Conservation (phyloP, 805 yeast genomes). For the Candida sithepensis region DNA sequence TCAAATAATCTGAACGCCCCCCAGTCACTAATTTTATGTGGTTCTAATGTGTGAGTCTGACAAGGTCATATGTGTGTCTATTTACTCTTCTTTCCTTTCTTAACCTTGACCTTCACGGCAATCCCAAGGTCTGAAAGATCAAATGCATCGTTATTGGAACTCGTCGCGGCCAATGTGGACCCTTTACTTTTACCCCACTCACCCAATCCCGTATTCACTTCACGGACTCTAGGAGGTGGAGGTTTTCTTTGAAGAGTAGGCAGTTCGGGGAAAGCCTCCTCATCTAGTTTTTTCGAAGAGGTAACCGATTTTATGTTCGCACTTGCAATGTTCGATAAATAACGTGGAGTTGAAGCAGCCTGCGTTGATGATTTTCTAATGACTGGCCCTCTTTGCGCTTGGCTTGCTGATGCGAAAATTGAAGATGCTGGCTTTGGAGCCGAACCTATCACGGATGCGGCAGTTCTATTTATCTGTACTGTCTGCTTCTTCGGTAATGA, state of each 20-base stretch:
- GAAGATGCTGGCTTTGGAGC: neutral
- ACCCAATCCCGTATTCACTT: slow-evolving; percentile 31
- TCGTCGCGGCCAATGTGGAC: slow-evolving; percentile 1
- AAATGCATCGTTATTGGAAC: slow-evolving; percentile 13
- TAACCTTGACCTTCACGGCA: slow-evolving; percentile 23
- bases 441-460: slow-evolving; percentile 19
- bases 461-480: neutral
- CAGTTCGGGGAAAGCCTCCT: slow-evolving; percentile 31
- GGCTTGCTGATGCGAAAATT: slow-evolving; percentile 18
- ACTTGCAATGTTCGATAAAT: neutral
- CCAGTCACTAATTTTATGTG: too few species aligned
- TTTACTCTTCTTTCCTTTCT: slow-evolving; percentile 30
- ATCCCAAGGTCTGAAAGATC: slow-evolving; percentile 20
- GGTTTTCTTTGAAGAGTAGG: slow-evolving; percentile 40
- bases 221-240: slow-evolving; percentile 58
- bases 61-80: slow-evolving; percentile 11
- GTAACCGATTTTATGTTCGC: neutral
- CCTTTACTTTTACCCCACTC: slow-evolving; percentile 29
- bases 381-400: slow-evolving; percentile 18
- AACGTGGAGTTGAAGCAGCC: slow-evolving; percentile 8
- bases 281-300: slow-evolving; percentile 16
- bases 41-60: neutral
- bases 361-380: neutral
- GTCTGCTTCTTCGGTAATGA: slow-evolving; percentile 1
- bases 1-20: too few species aligned